Base-by-base conservation (phyloP, 371 early-diverging fungal species). In the Mortierella sp. region DNA sequence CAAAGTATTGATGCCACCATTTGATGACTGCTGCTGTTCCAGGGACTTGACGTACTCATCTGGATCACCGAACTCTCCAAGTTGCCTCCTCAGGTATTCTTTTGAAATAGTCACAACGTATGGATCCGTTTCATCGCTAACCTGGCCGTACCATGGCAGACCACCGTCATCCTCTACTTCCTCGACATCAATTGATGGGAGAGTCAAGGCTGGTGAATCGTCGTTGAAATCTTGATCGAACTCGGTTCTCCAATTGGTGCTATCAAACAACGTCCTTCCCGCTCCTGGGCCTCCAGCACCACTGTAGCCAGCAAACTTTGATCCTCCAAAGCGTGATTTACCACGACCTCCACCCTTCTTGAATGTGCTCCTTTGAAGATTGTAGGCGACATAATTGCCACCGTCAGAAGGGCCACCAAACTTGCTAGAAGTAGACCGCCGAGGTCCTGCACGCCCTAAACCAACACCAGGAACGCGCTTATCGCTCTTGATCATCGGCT, bases 331-430 rank as follows among this genome's bases (percentile, higher is more conserved):
- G 1, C 72, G 67, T 16, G 64, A 63, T 46, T 41, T 58, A 5
- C 74, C 74, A 13, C 64, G 60, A 18, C 52, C 45, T 5, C 74
- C 61, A 5, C 74, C 63, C 49, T 64, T 64, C 61, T 43, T 61
- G 47, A 54, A 65, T 19, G 54, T 53, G 14, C 59, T 54, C 12
- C 69, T 55, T 19, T 74, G 76, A 4, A 74, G 61, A 28, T 69
- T 74, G 41, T 74, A 74, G 2, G 76, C 69, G 14, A 74, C 76
- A 61, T 56, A 74, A 41, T 74, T 74, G 30, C 69, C 76, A 13
- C 61, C 61, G 18, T 38, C 30, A 0, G 31, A 45, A 34, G 68
- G 18, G 8, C 64, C 54, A 1, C 74, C 61, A 58, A 41, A 57
- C 27, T 62, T 66, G 50, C 42, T 67, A 5, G 66, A 9, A 1